Percentiles rank a stretch among this genome's conserved stretches.
These are phyloP conservation scores for Kwoniella botswanensis DNA, from an alignment of 768 basidiomycete species.

Conservation along the genomic window DNA sequence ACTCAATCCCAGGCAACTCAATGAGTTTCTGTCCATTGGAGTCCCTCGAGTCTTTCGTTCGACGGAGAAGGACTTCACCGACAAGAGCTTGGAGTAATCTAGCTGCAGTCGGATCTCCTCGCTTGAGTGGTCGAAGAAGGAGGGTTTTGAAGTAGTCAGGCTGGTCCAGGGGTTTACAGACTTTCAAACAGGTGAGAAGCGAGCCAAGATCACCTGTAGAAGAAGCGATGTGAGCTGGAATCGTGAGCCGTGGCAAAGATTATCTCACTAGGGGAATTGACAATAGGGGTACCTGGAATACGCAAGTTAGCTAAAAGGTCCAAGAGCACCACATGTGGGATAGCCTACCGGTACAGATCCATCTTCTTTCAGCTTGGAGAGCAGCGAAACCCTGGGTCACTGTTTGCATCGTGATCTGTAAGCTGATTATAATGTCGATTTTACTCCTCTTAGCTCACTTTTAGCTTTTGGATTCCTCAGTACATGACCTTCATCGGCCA, in stretches of 20 bases:
- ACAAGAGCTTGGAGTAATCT: constrained; percentile 65
- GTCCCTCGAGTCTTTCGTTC: constrained; percentile 77
- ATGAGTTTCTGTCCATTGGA: constrained; percentile 73
- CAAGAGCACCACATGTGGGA: constrained; percentile 60
- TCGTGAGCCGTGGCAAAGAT: too few species aligned
- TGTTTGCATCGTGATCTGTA: not conserved
- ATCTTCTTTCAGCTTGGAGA: constrained; percentile 47
- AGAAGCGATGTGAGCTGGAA: not conserved
- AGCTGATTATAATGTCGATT: not conserved
- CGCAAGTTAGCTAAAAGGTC: constrained; percentile 33
- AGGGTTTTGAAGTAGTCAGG: constrained; percentile 78
- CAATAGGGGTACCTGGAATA: constrained; percentile 77
- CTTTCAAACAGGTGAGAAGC: constrained; percentile 76
- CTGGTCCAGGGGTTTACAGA: constrained; percentile 84
- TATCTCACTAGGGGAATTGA: constrained; percentile 60
- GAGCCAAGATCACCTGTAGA: constrained; percentile 79
- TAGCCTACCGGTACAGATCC: constrained; percentile 56
- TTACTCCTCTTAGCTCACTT: constrained; percentile 63
- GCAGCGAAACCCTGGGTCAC: constrained; percentile 41
- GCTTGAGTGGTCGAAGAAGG: constrained; percentile 75
- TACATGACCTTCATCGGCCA: constrained; percentile 86
- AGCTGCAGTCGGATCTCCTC: constrained; percentile 70
- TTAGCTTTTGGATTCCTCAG: constrained; percentile 87
- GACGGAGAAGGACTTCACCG: constrained; percentile 23
- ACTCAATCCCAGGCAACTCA: constrained; percentile 78